Conservation (phyloP, 805 yeast species). For the Candida sanyiensis region DNA sequence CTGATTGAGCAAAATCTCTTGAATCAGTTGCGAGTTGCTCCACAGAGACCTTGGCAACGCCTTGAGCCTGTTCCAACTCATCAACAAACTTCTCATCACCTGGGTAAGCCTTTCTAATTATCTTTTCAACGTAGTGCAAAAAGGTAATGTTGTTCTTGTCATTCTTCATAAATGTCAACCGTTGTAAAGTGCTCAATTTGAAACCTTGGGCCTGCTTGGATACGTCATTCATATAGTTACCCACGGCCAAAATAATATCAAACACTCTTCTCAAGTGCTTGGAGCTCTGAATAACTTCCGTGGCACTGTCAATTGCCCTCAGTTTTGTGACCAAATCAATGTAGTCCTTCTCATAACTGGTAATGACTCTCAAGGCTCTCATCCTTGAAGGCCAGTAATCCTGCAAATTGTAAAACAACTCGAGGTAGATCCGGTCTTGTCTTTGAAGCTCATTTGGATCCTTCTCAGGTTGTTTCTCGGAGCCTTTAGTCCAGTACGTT, state of each 20-base stretch:
- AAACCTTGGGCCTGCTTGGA: constrained; percentile 94
- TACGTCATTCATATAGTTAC: constrained; percentile 83
- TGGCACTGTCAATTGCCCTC: constrained; percentile 67
- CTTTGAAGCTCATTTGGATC: constrained; percentile 75
- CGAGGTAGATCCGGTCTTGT: constrained; percentile 80
- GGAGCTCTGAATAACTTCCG: constrained; percentile 58
- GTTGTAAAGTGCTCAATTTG: constrained; percentile 80
- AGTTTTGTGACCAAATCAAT: constrained; percentile 63
- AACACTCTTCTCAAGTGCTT: constrained; percentile 65
- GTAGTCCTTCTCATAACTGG: constrained; percentile 75
- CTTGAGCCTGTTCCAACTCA: constrained; percentile 46
- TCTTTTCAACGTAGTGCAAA: constrained; percentile 85
- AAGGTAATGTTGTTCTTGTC: constrained; percentile 73
- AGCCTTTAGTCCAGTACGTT: constrained; percentile 46
- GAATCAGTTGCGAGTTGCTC: constrained; percentile 81
- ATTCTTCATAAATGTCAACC: constrained; percentile 87
- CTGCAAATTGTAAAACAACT: constrained; percentile 74
- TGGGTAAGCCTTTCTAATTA: constrained; percentile 80
- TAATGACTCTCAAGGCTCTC: constrained; percentile 67
- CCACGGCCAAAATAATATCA: constrained; percentile 83
- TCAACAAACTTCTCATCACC: constrained; percentile 68
- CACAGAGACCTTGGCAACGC: constrained; percentile 68
- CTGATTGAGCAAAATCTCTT: constrained; percentile 48
- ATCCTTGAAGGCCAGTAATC: constrained; percentile 92
- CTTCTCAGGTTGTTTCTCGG: constrained; percentile 44